A percentile compares a stretch with the other conserved stretches of the same genome.
These are phyloP conservation scores for Penstemon barbatus DNA, from an alignment of 257 asterid genomes.

Conservation along the genomic window DNA sequence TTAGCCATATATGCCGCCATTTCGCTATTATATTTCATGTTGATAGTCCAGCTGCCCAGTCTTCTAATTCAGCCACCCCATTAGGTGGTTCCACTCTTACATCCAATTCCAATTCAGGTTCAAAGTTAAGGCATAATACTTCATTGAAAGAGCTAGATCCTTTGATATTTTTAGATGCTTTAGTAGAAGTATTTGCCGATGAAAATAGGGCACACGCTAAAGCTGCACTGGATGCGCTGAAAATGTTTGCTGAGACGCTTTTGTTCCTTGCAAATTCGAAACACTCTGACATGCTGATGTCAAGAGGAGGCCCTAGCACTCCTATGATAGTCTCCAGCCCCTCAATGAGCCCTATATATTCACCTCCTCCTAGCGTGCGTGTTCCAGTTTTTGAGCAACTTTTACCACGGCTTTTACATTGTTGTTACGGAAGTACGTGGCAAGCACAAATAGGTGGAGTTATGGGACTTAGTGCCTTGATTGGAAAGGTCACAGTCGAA, in stretches of 20 bases:
- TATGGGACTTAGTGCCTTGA: conserved; percentile 94
- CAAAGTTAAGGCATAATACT: conserved; percentile 61
- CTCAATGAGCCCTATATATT: conserved; percentile 96
- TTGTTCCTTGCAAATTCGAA: conserved; percentile 88
- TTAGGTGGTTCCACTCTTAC: conserved; percentile 61
- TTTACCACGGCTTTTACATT: conserved; percentile 90
- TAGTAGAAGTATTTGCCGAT: conserved; percentile 89
- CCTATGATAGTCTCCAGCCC: conserved; percentile 99
- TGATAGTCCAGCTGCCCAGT: conserved; percentile 60
- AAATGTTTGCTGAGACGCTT: conserved; percentile 77
- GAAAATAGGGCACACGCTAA: conserved; percentile 88
- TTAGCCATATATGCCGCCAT: conserved; percentile 78
- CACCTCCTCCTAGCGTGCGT: conserved; percentile 96
- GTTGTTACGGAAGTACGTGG: conserved; percentile 94
- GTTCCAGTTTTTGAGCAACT: conserved; percentile 97
- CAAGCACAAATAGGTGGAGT: conserved; percentile 99
- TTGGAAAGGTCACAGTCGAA: conserved; percentile 95
- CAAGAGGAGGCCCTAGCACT: conserved; percentile 92
- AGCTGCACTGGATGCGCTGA: conserved; percentile 87
- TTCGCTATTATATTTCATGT: conserved; percentile 93
- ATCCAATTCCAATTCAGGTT: conserved; percentile 50
- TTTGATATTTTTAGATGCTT: conserved; percentile 88
- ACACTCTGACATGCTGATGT: conserved; percentile 69
- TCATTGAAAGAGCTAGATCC: conserved; percentile 97
- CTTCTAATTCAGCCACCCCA: conserved; percentile 48